Conservation (phyloP, 139 green algal genomes). For the Trebouxia sp. region DNA sequence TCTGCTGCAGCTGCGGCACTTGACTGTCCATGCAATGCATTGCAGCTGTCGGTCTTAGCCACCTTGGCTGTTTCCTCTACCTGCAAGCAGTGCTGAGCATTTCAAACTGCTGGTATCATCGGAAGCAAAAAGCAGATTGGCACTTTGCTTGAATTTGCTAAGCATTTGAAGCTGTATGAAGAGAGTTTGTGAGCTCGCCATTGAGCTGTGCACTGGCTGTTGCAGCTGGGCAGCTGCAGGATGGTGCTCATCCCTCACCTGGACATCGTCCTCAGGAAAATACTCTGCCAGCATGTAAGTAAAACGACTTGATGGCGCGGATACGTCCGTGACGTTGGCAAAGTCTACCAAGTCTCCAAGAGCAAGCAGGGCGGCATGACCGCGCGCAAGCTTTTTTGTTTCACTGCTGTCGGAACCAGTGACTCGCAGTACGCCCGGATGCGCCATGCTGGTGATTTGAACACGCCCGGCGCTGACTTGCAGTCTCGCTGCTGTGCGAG, state of each 20-base stretch:
- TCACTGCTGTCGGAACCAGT: neutral
- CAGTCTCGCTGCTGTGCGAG: neutral
- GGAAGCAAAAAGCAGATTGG: neutral
- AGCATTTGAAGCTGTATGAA: too few species aligned
- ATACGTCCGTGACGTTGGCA: neutral
- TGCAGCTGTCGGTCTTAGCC: neutral
- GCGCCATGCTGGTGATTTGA: neutral
- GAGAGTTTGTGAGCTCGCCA: too few species aligned
- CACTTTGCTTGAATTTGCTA: too few species aligned
- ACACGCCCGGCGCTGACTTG: neutral
- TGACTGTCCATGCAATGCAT: neutral
- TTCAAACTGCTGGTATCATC: too few species aligned
- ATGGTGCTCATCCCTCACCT: neutral
- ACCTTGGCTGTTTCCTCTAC: neutral
- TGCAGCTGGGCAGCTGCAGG: too few species aligned
- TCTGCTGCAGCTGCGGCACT: neutral
- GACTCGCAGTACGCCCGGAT: neutral
- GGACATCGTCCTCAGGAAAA: neutral
- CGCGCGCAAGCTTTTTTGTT: neutral
- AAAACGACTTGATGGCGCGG: neutral
- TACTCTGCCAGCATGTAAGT: slow-evolving; percentile 22
- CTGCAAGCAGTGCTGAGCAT: too few species aligned
- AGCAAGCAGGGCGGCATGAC: neutral
- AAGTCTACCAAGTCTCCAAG: slow-evolving; percentile 4
- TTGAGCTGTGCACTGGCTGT: too few species aligned